Evolutionary conservation across 208 protist species (phyloP).

Genomic region (Wallacemonas sp.): DNA sequence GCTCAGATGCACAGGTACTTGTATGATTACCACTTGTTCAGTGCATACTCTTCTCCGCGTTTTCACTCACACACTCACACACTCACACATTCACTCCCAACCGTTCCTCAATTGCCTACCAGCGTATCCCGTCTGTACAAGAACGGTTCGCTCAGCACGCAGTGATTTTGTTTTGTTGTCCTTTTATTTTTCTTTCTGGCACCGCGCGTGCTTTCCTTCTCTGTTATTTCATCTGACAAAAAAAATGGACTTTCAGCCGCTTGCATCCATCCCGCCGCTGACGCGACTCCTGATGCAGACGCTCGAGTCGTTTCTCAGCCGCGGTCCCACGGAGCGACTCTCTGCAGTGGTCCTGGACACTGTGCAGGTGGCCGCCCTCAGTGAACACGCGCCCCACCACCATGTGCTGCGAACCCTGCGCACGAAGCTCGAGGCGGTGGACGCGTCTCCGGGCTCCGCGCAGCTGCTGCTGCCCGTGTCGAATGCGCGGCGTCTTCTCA

Average conservation of each 20-base stretch:
- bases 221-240: background rate
- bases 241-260: slow-evolving; percentile 59
- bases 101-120: too few species aligned
- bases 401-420: slow-evolving; percentile 36
- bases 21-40: too few species aligned
- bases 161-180: too few species aligned
- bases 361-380: slow-evolving; percentile 38
- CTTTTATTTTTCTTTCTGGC: background rate
- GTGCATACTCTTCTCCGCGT: too few species aligned
- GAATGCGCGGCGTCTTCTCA: slow-evolving; percentile 26
- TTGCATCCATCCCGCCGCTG: slow-evolving; percentile 48
- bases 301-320: slow-evolving; percentile 21
- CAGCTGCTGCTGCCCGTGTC: slow-evolving; percentile 21
- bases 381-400: slow-evolving; percentile 59
- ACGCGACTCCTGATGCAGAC: slow-evolving; percentile 40
- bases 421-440: slow-evolving; percentile 6
- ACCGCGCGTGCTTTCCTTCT: background rate
- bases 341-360: slow-evolving; percentile 32
- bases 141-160: too few species aligned
- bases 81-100: too few species aligned
- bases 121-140: too few species aligned
- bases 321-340: slow-evolving; percentile 20
- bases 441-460: too few species aligned
- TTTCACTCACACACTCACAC: too few species aligned
- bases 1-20: too few species aligned